Percentiles rank a stretch among this genome's conserved stretches.
These are phyloP conservation scores for Venturia carpophila DNA, from an alignment of 2,329 filamentous ascomycete species.

Conservation along the genomic window DNA sequence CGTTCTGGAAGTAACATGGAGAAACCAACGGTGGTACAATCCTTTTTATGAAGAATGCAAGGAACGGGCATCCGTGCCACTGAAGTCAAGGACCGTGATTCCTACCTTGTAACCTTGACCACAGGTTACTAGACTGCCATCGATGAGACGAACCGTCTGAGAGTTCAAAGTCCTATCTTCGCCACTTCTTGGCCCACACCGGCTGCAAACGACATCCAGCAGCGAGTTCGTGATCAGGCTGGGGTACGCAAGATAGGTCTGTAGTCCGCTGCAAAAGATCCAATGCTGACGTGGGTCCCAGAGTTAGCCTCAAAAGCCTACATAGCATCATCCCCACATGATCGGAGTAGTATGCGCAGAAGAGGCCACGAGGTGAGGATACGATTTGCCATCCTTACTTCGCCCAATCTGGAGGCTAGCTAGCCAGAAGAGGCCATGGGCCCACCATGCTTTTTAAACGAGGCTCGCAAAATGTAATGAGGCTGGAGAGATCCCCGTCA, in stretches of 20 bases:
- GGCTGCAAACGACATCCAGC: neutral
- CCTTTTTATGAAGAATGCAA: conserved; percentile 7
- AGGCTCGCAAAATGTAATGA: neutral
- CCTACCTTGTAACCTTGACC: neutral
- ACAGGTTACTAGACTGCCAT: neutral
- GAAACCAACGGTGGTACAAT: neutral
- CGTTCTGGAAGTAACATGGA: neutral
- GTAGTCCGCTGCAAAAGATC: neutral
- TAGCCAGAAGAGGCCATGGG: neutral
- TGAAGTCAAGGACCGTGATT: neutral
- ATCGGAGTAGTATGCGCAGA: neutral
- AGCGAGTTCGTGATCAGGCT: neutral
- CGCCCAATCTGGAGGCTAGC: neutral
- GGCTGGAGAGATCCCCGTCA: conserved; percentile 2
- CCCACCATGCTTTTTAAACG: neutral
- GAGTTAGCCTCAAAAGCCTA: neutral
- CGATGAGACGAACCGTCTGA: neutral
- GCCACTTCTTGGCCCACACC: neutral
- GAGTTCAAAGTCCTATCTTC: neutral
- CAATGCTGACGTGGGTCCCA: neutral
- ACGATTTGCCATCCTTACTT: neutral
- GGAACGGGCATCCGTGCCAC: neutral
- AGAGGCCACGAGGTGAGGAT: neutral
- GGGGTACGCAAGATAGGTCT: neutral
- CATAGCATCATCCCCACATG: neutral